Conservation (phyloP, 2,329 filamentous ascomycete species). For the Dactylella cylindrospora region DNA sequence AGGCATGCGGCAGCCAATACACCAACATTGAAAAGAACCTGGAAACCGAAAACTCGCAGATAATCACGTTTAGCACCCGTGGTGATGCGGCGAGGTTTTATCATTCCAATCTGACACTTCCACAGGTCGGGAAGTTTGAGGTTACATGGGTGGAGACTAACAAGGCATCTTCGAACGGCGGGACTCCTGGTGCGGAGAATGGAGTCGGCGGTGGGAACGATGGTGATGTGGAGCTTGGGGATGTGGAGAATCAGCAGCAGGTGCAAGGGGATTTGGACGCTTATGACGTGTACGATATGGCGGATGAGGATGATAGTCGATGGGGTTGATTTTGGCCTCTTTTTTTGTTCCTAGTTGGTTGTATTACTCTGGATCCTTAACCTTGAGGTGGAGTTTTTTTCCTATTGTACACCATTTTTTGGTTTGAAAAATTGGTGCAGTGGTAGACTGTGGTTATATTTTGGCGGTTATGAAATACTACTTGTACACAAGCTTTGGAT, state of each 20-base stretch:
- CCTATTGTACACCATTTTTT: no score
- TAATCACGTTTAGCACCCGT: conserved; percentile 60
- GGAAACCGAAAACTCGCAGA: conserved; percentile 48
- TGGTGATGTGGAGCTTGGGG: conserved; percentile 12
- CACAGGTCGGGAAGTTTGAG: conserved; percentile 25
- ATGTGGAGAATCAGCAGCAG: conserved; percentile 1
- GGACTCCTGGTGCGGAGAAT: background rate
- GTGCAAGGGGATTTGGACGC: conserved; percentile 8
- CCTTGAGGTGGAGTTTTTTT: conserved; percentile 3
- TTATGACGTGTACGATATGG: conserved; percentile 44
- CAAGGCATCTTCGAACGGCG: no score
- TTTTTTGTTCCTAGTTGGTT: background rate
- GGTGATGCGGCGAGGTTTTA: conserved; percentile 37
- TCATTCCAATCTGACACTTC: conserved; percentile 15
- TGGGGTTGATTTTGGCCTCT: conserved; percentile 32
- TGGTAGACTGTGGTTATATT: no score
- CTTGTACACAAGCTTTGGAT: no score
- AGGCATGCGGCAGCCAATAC: conserved; percentile 47
- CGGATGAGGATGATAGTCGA: conserved; percentile 30
- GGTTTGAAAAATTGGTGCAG: background rate
- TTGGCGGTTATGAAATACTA: no score
- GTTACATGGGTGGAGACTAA: conserved; percentile 29
- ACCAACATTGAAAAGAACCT: conserved; percentile 46
- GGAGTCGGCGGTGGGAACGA: conserved; percentile 2
- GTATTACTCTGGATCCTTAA: background rate